phyloP scores from a whole-genome alignment of 495 filamentous ascomycete genomes.

The Apodospora peruviana region DNA sequence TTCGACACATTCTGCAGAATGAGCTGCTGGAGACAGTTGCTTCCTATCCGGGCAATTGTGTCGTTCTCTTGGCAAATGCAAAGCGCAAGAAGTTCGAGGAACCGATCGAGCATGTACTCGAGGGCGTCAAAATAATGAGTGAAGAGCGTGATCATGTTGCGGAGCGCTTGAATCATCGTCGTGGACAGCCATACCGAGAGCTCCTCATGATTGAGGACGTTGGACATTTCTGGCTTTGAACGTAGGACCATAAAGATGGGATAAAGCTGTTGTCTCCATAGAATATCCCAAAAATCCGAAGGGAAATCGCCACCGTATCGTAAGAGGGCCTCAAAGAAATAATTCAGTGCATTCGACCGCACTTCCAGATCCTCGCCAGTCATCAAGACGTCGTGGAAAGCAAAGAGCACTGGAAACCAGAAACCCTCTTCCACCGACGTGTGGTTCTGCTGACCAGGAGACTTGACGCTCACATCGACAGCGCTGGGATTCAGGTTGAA shows the following conservation, averaged over 20 bases:
- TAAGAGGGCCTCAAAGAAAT: slow-evolving; percentile 90
- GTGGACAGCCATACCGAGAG: slow-evolving; percentile 98
- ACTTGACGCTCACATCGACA: slow-evolving; percentile 28
- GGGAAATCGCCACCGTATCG: slow-evolving; percentile 89
- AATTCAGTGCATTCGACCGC: slow-evolving; percentile 85
- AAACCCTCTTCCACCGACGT: slow-evolving; percentile 91
- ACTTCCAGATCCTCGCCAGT: slow-evolving; percentile 98
- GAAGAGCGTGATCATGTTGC: slow-evolving; percentile 97
- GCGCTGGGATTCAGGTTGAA: slow-evolving; percentile 17
- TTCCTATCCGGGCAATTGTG: slow-evolving; percentile 94
- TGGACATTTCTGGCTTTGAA: slow-evolving; percentile 91
- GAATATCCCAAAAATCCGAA: slow-evolving; percentile 93
- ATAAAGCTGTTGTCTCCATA: slow-evolving; percentile 94
- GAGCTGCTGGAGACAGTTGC: slow-evolving; percentile 93
- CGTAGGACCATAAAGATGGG: slow-evolving; percentile 98
- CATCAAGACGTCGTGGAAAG: slow-evolving; percentile 98
- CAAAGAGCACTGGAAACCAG: slow-evolving; percentile 97
- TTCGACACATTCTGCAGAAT: slow-evolving; percentile 94
- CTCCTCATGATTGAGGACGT: slow-evolving; percentile 88
- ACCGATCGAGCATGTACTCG: slow-evolving; percentile 94
- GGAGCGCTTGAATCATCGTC: slow-evolving; percentile 96
- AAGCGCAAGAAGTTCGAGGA: slow-evolving; percentile 84
- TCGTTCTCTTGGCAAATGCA: slow-evolving; percentile 99
- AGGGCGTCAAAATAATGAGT: slow-evolving; percentile 96
- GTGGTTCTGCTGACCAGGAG: slow-evolving; percentile 39